Evolutionary conservation across 495 filamentous ascomycete genomes (phyloP).

Genomic region (Xylaria cubensis): DNA sequence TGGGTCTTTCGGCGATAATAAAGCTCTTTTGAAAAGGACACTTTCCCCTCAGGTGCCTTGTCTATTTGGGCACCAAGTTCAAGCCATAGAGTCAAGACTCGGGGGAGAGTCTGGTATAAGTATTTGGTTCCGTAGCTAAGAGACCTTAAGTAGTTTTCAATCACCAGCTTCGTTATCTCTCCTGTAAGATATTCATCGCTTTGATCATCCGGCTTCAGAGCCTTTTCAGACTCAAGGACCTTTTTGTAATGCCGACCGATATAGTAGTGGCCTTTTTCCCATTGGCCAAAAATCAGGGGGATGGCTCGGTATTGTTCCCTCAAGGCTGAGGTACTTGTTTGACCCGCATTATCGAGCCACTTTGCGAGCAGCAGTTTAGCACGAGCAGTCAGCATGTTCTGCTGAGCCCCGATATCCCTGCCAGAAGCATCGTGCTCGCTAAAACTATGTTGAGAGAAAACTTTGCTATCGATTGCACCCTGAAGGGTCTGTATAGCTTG

Average conservation of each 20-base stretch:
- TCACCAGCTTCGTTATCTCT: conserved; percentile 84
- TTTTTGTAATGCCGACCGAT: conserved; percentile 98
- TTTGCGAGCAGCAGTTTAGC: conserved; percentile 91
- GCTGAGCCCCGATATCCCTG: conserved; percentile 52
- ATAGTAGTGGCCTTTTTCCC: conserved; percentile 98
- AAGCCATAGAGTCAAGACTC: conserved; percentile 90
- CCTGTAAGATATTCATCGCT: conserved; percentile 67
- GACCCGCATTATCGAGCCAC: conserved; percentile 92
- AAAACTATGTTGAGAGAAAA: conserved; percentile 57
- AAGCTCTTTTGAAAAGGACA: conserved; percentile 68
- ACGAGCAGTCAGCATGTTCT: conserved; percentile 64
- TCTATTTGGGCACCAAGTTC: conserved; percentile 81
- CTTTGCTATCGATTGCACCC: conserved; percentile 78
- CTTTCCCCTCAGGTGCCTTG: conserved; percentile 69
- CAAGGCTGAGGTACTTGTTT: conserved; percentile 80
- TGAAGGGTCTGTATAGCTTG: conserved; percentile 93
- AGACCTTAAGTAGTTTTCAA: conserved; percentile 91
- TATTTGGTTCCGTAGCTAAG: conserved; percentile 90
- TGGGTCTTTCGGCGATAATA: conserved; percentile 61
- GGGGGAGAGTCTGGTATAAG: conserved; percentile 89
- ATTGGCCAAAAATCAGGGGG: conserved; percentile 65
- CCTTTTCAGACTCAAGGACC: conserved; percentile 85
- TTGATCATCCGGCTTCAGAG: conserved; percentile 70
- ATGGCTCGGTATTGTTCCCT: conserved; percentile 81
- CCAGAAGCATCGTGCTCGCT: conserved; percentile 53